These are phyloP conservation scores for Candida quercuum DNA, from an alignment of 805 yeast species.

Conservation along the genomic window DNA sequence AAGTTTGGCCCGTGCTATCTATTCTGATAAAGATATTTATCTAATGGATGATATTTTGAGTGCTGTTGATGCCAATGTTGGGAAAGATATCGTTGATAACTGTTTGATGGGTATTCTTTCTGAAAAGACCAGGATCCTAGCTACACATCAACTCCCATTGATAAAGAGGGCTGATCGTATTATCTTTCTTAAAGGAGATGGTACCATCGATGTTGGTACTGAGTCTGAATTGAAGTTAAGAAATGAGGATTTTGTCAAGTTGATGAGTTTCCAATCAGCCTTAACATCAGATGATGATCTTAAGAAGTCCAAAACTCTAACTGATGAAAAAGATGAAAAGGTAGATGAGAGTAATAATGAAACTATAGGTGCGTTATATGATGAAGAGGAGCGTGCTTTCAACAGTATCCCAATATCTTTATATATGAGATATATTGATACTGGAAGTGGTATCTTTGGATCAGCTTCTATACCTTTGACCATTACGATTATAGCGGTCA, in stretches of 20 bases:
- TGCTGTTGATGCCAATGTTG: constrained; percentile 81
- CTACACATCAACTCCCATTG: constrained; percentile 76
- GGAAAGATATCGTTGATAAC: constrained; percentile 62
- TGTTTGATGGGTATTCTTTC: constrained; percentile 55
- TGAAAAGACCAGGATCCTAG: constrained; percentile 61
- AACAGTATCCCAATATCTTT: constrained; percentile 32
- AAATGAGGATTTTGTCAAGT: constrained; percentile 41
- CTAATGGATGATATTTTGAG: constrained; percentile 67
- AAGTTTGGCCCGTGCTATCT: constrained; percentile 89
- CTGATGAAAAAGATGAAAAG: neutral
- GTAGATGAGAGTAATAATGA: neutral
- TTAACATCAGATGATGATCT: too few relatives aligned
- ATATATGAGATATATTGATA: constrained; percentile 28
- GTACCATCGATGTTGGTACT: constrained; percentile 59
- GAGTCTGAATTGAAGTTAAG: constrained; percentile 41
- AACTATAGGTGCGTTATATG: constrained; percentile 4
- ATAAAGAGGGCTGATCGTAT: constrained; percentile 62
- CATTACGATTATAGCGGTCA: neutral
- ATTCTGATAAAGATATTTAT: constrained; percentile 37
- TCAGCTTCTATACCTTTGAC: constrained; percentile 21
- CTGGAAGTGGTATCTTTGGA: constrained; percentile 38
- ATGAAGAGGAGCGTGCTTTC: constrained; percentile 31
- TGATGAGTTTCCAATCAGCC: constrained; percentile 47
- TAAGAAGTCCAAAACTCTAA: too few relatives aligned
- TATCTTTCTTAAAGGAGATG: constrained; percentile 55